Conservation (phyloP, 2,329 filamentous ascomycete genomes). For the Xylaria multiplex region DNA sequence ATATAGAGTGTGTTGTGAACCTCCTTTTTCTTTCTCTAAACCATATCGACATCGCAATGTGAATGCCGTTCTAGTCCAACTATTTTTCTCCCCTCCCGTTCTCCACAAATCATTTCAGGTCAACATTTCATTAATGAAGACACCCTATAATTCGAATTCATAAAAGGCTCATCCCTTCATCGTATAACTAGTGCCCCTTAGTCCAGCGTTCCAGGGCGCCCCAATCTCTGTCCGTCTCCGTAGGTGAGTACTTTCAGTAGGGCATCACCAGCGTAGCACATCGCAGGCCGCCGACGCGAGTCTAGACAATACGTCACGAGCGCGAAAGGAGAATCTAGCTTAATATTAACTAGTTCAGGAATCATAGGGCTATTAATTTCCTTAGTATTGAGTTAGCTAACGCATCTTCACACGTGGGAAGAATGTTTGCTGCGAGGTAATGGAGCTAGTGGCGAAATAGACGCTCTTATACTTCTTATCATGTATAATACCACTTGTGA, state of each 20-base stretch:
- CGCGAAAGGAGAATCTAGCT: neutral
- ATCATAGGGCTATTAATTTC: neutral
- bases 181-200: neutral
- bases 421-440: neutral
- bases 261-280: neutral
- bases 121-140: no score
- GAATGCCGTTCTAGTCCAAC: no score
- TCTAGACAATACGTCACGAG: neutral
- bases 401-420: no score
- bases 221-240: neutral
- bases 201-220: conserved; percentile 1
- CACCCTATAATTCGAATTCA: no score
- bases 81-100: no score
- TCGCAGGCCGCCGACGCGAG: neutral
- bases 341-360: neutral
- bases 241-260: neutral
- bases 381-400: neutral
- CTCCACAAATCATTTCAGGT: no score
- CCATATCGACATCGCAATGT: no score
- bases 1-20: no score
- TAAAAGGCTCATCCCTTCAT: no score
- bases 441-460: neutral
- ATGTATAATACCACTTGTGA: no score
- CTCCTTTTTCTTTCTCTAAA: no score
- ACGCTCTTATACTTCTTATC: neutral